These are phyloP conservation scores for Pseudohyphozyma bogoriensis DNA, from an alignment of 768 basidiomycete genomes.

Conservation along the genomic window DNA sequence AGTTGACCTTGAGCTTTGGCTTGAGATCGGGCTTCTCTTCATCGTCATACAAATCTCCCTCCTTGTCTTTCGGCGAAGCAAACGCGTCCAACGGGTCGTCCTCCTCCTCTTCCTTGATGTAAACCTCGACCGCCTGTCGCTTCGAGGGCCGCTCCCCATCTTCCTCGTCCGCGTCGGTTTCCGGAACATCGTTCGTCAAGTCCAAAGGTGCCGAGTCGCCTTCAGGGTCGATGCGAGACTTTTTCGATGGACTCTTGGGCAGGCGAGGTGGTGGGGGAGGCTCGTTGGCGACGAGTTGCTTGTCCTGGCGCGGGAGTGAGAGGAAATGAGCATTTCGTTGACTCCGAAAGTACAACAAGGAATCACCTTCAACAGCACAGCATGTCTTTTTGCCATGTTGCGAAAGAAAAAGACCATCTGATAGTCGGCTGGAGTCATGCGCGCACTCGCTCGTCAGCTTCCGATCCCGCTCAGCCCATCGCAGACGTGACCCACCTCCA, in stretches of 20 bases:
- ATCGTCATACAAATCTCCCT: background rate
- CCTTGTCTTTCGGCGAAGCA: background rate
- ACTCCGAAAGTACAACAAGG: background rate
- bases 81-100: background rate
- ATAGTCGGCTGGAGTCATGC: constrained; percentile 14
- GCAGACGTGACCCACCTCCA: constrained; percentile 16
- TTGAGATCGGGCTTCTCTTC: constrained; percentile 14
- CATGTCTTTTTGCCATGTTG: constrained; percentile 24
- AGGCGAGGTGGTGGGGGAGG: background rate
- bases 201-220: background rate
- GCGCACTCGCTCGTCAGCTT: background rate
- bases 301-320: constrained; percentile 13
- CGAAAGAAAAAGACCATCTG: constrained; percentile 34
- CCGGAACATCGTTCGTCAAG: background rate
- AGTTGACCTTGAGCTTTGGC: constrained; percentile 15
- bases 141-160: background rate
- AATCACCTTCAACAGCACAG: constrained; percentile 31
- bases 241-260: background rate
- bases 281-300: constrained; percentile 1
- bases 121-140: background rate
- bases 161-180: background rate
- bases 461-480: background rate
- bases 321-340: background rate
- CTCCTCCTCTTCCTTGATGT: constrained; percentile 22
- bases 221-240: background rate